A percentile compares a stretch with the other conserved stretches of the same genome.
These are phyloP conservation scores for Diplodia corticola DNA, from an alignment of 2,329 filamentous ascomycete species.

Conservation along the genomic window DNA sequence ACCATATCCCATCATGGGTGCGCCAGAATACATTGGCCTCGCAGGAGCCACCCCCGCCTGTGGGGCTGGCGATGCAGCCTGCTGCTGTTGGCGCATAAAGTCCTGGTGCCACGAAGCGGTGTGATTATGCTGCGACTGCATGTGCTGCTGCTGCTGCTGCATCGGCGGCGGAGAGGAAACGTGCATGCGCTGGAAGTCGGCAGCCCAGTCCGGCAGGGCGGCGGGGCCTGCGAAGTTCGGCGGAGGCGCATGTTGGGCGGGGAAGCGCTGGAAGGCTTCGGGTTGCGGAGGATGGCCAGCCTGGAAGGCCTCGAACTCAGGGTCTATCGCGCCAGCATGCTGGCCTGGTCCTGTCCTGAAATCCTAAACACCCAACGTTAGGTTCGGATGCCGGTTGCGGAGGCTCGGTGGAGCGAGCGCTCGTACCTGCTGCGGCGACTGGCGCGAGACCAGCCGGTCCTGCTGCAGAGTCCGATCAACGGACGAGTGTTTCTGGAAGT, in stretches of 20 bases:
- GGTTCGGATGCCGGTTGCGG: not conserved
- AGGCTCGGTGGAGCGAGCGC: not conserved
- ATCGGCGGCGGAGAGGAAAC: conserved; percentile 43
- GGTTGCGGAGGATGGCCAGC: conserved; percentile 47
- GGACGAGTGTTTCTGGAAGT: conserved; percentile 68
- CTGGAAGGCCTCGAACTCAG: conserved; percentile 71
- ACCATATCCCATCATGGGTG: conserved; percentile 24
- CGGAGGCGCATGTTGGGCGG: conserved; percentile 32
- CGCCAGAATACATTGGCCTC: conserved; percentile 32
- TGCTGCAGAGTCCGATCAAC: conserved; percentile 71
- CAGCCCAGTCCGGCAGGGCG: conserved; percentile 47
- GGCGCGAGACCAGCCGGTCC: conserved; percentile 62
- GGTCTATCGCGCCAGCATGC: conserved; percentile 58
- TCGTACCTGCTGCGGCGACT: conserved; percentile 57
- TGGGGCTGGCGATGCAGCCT: conserved; percentile 31
- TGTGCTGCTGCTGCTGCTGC: conserved; percentile 50
- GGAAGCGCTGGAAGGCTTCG: conserved; percentile 38
- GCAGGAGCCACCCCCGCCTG: conserved; percentile 28
- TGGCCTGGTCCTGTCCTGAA: conserved; percentile 61
- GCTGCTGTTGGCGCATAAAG: conserved; percentile 50
- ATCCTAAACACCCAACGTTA: conserved; percentile 46
- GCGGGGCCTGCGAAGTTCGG: conserved; percentile 31
- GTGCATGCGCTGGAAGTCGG: conserved; percentile 51
- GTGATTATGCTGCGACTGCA: conserved; percentile 32
- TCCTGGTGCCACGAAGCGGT: conserved; percentile 60